phyloP scores from a whole-genome alignment of 495 filamentous ascomycete genomes.

The Penicillium psychrofluorescens region DNA sequence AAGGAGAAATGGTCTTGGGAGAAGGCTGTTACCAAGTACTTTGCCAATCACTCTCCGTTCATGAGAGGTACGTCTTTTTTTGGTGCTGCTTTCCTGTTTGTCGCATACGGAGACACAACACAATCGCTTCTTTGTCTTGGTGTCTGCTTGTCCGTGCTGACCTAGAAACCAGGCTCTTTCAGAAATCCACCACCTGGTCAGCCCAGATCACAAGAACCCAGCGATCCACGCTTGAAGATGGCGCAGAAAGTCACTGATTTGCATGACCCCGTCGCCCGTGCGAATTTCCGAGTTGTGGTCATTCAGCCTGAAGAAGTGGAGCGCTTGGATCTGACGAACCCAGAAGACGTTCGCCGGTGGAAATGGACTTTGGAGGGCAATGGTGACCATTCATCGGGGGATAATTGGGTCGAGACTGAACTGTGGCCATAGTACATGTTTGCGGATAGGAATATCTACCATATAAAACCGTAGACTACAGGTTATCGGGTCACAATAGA shows the following conservation, averaged over 20 bases:
- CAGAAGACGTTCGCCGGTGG: conserved; percentile 57
- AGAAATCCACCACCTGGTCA: conserved; percentile 67
- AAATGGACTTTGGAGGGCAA: conserved; percentile 46
- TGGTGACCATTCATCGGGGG: conserved; percentile 28
- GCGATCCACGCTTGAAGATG: conserved; percentile 43
- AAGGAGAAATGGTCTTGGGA: conserved; percentile 55
- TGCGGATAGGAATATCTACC: too few species aligned
- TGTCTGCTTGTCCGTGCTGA: conserved; percentile 1
- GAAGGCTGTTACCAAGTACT: conserved; percentile 74
- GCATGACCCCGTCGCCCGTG: conserved; percentile 58
- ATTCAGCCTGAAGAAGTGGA: conserved; percentile 79
- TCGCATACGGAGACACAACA: not conserved
- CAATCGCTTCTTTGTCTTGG: not conserved
- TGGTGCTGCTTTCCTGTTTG: conserved; percentile 1
- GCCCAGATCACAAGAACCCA: conserved; percentile 38
- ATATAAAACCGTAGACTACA: too few species aligned
- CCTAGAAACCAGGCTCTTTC: conserved; percentile 49
- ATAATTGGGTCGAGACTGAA: conserved; percentile 70
- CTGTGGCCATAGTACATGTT: conserved; percentile 59
- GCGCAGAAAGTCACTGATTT: conserved; percentile 65
- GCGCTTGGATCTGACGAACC: conserved; percentile 62
- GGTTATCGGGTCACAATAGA: too few species aligned
- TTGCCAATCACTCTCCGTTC: conserved; percentile 73
- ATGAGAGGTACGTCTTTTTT: conserved; percentile 52
- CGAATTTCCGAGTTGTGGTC: conserved; percentile 79